Evolutionary conservation across 306 rosid genomes (phyloP).

Genomic region (Crataegus laevigata): DNA sequence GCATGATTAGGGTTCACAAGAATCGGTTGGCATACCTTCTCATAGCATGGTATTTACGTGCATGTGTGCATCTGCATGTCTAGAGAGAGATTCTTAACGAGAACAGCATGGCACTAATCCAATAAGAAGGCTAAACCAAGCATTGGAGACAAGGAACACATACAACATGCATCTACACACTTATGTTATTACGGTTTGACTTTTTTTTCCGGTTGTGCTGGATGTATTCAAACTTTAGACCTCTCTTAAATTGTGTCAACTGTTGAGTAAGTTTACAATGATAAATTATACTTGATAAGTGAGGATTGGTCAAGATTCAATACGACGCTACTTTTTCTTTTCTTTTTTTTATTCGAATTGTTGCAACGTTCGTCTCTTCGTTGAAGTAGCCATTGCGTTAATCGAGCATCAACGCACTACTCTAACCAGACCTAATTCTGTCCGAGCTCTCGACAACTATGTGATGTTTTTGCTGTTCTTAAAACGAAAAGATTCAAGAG

Average conservation of each 20-base stretch:
- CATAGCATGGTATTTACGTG: conserved; percentile 5
- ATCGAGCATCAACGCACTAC: not conserved
- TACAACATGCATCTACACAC: not conserved
- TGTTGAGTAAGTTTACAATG: not conserved
- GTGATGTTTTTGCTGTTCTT: not conserved
- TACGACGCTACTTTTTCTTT: not conserved
- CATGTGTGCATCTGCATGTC: conserved; percentile 2
- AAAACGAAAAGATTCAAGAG: not conserved
- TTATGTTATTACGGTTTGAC: not conserved
- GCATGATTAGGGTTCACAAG: conserved; percentile 51
- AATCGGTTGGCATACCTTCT: conserved; percentile 61
- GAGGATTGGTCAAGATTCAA: not conserved
- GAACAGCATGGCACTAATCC: not conserved
- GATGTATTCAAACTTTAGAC: not conserved
- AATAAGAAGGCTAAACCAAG: not conserved
- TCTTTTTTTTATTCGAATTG: no score
- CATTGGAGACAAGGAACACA: not conserved
- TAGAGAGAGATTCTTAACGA: not conserved
- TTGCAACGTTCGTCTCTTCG: not conserved
- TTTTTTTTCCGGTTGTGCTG: no score
- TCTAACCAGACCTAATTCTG: no score
- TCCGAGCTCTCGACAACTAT: no score
- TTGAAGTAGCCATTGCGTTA: not conserved
- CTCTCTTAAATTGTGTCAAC: not conserved
- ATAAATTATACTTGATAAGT: no score